These are phyloP conservation scores for Urochloa ruziziensis DNA, from an alignment of 176 grass and related monocot species.

Conservation along the genomic window DNA sequence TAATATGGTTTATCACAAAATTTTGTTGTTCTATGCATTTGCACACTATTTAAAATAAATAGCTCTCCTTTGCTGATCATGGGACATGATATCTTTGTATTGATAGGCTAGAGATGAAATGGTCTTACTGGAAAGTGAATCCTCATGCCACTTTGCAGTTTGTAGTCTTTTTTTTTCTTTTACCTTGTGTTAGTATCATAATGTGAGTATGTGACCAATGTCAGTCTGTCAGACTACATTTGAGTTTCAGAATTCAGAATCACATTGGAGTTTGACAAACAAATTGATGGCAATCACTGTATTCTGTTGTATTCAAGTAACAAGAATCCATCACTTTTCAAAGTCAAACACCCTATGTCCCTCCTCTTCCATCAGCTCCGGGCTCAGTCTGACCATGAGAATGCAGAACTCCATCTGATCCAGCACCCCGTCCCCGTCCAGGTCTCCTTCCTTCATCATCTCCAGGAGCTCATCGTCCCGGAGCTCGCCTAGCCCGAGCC, in stretches of 20 bases:
- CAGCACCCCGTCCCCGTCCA: slow-evolving; percentile 67
- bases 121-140: neutral
- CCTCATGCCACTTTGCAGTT: neutral
- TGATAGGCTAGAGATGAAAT: neutral
- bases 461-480: slow-evolving; percentile 52
- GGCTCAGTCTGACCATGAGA: slow-evolving; percentile 88
- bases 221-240: neutral
- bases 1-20: neutral
- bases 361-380: slow-evolving; percentile 62
- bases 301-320: slow-evolving; percentile 26
- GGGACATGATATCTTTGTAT: neutral
- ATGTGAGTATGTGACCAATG: neutral
- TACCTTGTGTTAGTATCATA: neutral
- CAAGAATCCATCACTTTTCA: slow-evolving; percentile 21
- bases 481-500: slow-evolving; percentile 56
- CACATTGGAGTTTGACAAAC: neutral
- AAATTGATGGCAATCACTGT: neutral
- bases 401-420: slow-evolving; percentile 90
- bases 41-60: slow-evolving; percentile 1
- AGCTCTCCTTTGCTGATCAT: too few species aligned
- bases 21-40: neutral
- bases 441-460: slow-evolving; percentile 77
- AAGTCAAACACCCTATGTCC: slow-evolving; percentile 33
- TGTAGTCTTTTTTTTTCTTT: too few species aligned
- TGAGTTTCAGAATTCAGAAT: neutral